Conservation (phyloP, 1,284 basidiomycete species). For the Heterobasidion annosum region DNA sequence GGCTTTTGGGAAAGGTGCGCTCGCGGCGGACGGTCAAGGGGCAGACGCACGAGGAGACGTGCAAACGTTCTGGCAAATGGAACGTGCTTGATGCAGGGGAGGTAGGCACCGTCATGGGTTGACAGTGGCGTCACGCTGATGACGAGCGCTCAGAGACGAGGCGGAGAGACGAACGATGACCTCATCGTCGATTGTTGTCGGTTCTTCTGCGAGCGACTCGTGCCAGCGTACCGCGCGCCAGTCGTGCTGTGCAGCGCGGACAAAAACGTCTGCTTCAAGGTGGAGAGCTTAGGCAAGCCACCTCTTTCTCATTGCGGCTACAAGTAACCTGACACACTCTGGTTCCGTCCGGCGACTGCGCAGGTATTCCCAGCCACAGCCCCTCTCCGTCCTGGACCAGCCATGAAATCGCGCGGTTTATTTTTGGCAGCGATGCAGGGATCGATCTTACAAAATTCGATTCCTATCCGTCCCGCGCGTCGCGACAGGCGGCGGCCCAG, state of each 20-base stretch:
- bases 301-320: conserved; percentile 2
- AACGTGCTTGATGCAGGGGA: conserved; percentile 35
- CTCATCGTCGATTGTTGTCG: conserved; percentile 64
- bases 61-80: conserved; percentile 48
- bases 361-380: conserved; percentile 14
- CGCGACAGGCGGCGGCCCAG: background rate
- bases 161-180: conserved; percentile 40
- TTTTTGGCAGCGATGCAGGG: conserved; percentile 7
- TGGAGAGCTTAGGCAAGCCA: conserved; percentile 34
- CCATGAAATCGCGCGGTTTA: conserved; percentile 17
- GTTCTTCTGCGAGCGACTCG: conserved; percentile 32
- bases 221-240: conserved; percentile 10
- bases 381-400: conserved; percentile 22
- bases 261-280: conserved; percentile 50
- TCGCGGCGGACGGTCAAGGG: conserved; percentile 49
- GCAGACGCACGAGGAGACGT: conserved; percentile 60
- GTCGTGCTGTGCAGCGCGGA: conserved; percentile 53
- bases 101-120: conserved; percentile 20
- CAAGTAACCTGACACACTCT: background rate
- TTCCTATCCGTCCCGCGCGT: conserved; percentile 8
- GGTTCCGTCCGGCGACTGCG: background rate
- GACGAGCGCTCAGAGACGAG: conserved; percentile 4
- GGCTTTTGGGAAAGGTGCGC: conserved; percentile 53
- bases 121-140: background rate
- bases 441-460: conserved; percentile 15